phyloP scores from a whole-genome alignment of 257 asterid species.

The Thymus mandschuricus region DNA sequence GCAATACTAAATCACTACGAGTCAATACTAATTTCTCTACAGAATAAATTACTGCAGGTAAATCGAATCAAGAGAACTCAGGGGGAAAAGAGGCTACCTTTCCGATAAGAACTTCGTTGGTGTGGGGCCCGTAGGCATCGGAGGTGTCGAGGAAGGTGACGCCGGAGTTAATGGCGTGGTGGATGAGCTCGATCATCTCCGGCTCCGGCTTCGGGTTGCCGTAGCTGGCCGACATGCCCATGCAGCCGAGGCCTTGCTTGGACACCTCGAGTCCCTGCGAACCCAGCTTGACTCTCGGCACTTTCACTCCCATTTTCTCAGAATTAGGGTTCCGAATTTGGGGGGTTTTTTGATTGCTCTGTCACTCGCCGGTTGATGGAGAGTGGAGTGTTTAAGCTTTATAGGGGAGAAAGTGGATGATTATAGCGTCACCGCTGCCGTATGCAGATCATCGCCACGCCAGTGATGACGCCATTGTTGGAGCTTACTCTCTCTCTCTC shows the following conservation, averaged over 20 bases:
- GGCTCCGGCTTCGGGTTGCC: constrained; percentile 39
- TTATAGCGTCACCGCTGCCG: background rate
- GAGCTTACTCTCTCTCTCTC: background rate
- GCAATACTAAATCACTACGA: too few relatives aligned
- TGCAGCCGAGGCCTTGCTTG: constrained; percentile 43
- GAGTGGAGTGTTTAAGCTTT: background rate
- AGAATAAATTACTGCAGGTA: too few relatives aligned
- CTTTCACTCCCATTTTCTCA: background rate
- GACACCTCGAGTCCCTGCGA: constrained; percentile 48
- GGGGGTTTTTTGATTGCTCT: background rate
- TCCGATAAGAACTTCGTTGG: constrained; percentile 42
- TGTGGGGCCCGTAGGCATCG: constrained; percentile 41
- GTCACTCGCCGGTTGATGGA: background rate
- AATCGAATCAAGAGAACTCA: too few relatives aligned
- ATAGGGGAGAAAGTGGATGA: background rate
- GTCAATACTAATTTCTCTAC: too few relatives aligned
- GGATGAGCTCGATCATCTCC: constrained; percentile 40
- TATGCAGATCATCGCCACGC: background rate
- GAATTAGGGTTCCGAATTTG: background rate
- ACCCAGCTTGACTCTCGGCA: constrained; percentile 41
- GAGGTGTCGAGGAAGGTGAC: constrained; percentile 44
- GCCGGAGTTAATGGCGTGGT: constrained; percentile 41
- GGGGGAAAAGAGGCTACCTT: constrained; percentile 17
- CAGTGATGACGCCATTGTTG: background rate
- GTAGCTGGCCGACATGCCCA: constrained; percentile 42